phyloP scores from a whole-genome alignment of 345 rosid genomes.

The Physaria fendleri region DNA sequence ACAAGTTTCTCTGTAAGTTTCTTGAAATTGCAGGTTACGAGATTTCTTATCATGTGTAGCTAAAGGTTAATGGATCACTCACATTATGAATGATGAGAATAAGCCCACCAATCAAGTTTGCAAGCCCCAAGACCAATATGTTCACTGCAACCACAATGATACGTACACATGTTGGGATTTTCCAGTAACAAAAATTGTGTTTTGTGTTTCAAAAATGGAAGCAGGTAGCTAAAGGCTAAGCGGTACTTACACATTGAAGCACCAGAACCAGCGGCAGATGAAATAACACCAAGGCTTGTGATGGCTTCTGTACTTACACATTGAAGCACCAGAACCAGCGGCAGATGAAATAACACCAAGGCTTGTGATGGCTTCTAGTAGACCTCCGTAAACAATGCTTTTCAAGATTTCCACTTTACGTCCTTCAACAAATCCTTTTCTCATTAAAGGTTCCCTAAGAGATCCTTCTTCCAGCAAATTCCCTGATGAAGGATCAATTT shows the following conservation, averaged over 20 bases:
- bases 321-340: constrained; percentile 64
- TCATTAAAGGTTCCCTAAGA: constrained; percentile 10
- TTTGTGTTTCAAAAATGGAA: not conserved
- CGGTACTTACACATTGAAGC: constrained; percentile 55
- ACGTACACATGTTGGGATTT: not conserved
- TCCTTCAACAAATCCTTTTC: constrained; percentile 12
- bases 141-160: constrained; percentile 52
- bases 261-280: constrained; percentile 86
- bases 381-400: constrained; percentile 87
- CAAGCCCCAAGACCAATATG: constrained; percentile 67
- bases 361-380: constrained; percentile 70
- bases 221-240: not conserved
- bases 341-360: constrained; percentile 81
- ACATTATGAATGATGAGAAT: constrained; percentile 54
- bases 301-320: no score
- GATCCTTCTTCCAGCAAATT: constrained; percentile 18
- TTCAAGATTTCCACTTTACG: constrained; percentile 53
- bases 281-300: constrained; percentile 69
- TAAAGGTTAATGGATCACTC: constrained; percentile 28
- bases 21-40: not conserved
- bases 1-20: not conserved
- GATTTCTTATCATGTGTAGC: not conserved
- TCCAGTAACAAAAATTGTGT: not conserved
- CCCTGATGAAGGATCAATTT: constrained; percentile 1
- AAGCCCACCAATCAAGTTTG: constrained; percentile 76